Conservation (phyloP, 2,329 filamentous ascomycete genomes). For the Colletotrichum noveboracense region DNA sequence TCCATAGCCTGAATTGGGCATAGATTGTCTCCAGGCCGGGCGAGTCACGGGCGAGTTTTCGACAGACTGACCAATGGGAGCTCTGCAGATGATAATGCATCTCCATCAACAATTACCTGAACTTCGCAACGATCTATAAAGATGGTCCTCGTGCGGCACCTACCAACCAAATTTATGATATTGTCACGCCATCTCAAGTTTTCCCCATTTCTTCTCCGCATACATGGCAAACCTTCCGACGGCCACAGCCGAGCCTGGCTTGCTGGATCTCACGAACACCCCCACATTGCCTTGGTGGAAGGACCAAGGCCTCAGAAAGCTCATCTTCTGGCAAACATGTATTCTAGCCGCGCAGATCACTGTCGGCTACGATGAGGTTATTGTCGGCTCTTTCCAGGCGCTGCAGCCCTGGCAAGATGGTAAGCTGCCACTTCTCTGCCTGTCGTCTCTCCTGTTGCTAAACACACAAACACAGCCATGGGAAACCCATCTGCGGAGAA, state of each 20-base stretch:
- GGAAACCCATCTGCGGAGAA: neutral
- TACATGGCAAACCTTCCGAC: neutral
- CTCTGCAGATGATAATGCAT: neutral
- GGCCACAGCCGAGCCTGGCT: neutral
- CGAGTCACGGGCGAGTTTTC: neutral
- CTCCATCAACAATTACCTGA: neutral
- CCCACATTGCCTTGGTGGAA: neutral
- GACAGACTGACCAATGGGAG: neutral
- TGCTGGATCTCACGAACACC: neutral
- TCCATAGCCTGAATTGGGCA: neutral
- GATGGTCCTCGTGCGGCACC: neutral
- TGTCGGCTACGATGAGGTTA: neutral
- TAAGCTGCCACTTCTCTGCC: neutral
- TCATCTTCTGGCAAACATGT: neutral
- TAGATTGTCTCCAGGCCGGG: neutral
- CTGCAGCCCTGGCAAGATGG: neutral
- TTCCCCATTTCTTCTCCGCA: neutral
- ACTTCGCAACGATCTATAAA: neutral
- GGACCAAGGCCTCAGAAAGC: neutral
- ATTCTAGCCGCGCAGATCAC: neutral
- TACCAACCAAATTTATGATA: neutral
- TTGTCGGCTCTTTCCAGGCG: neutral
- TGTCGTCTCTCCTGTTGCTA: neutral
- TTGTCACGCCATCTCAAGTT: neutral
- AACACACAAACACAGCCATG: neutral